Evolutionary conservation across 495 filamentous ascomycete genomes (phyloP).

Genomic region (Xanthoparmelia taractica): DNA sequence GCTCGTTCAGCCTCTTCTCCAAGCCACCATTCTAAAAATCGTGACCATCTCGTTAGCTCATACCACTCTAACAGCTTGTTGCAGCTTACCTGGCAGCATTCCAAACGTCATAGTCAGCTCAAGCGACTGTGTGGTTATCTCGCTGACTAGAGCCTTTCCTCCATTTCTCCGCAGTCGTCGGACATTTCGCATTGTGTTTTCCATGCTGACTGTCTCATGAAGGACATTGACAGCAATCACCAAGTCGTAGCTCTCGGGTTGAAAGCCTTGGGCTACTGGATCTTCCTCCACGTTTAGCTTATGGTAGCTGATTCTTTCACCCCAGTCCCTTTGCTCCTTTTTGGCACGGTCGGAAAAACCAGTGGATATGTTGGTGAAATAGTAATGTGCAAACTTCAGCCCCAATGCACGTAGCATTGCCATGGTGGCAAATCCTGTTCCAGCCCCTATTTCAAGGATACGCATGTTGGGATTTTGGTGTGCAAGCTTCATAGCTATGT

Average conservation of each 20-base stretch:
- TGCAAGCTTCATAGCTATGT: not conserved
- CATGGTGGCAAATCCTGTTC: slow-evolving; percentile 29
- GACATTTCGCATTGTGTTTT: too few species aligned
- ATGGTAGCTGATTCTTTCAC: slow-evolving; percentile 9
- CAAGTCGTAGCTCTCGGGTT: slow-evolving; percentile 27
- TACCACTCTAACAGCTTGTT: too few species aligned
- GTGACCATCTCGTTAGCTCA: too few species aligned
- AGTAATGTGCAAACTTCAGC: not conserved
- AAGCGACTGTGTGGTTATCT: too few species aligned
- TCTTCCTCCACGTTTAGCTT: slow-evolving; percentile 25
- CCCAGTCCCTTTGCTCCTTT: slow-evolving; percentile 17
- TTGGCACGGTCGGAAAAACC: slow-evolving; percentile 33
- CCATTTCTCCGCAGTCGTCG: too few species aligned
- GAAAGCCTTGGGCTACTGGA: slow-evolving; percentile 38
- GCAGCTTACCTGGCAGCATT: too few species aligned
- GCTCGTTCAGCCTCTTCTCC: too few species aligned
- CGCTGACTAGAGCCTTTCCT: too few species aligned
- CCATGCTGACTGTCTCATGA: too few species aligned
- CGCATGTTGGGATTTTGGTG: slow-evolving; percentile 30
- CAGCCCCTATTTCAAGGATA: slow-evolving; percentile 29
- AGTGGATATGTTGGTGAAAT: slow-evolving; percentile 38
- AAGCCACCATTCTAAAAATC: too few species aligned
- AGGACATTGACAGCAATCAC: slow-evolving; percentile 25
- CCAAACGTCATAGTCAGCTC: too few species aligned
- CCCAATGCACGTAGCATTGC: slow-evolving; percentile 33